These are phyloP conservation scores for Populus alba DNA, from an alignment of 345 rosid genomes.

Conservation along the genomic window DNA sequence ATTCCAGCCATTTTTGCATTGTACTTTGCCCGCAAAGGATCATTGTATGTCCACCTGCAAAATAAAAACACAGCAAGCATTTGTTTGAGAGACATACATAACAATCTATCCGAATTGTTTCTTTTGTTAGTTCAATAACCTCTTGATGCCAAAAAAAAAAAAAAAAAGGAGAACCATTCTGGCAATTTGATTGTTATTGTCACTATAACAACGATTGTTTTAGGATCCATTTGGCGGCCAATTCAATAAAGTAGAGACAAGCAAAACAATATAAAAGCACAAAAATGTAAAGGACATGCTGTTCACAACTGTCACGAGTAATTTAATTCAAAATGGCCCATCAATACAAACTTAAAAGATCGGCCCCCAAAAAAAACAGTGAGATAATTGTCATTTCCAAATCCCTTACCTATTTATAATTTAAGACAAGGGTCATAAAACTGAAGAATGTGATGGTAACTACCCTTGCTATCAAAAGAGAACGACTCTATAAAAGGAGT, in stretches of 20 bases:
- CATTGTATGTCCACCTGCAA: conserved; percentile 66
- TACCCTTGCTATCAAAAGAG: not conserved
- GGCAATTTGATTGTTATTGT: not conserved
- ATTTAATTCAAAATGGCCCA: not conserved
- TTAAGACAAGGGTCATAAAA: not conserved
- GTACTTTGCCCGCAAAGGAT: conserved; percentile 71
- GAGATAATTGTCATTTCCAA: not conserved
- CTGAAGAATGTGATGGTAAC: not conserved
- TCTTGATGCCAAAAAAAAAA: not conserved
- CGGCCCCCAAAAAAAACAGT: not conserved
- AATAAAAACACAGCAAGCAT: not conserved
- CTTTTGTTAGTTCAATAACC: not conserved
- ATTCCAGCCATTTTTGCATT: conserved; percentile 74
- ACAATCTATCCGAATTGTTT: not conserved
- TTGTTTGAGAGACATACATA: not conserved
- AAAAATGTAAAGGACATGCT: not conserved
- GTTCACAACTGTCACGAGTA: not conserved
- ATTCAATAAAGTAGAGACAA: not conserved
- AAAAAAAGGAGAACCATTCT: not conserved
- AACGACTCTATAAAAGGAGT: not conserved
- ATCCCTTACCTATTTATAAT: not conserved
- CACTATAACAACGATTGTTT: not conserved
- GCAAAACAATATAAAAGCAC: not conserved
- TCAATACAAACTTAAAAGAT: not conserved
- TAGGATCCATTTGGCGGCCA: not conserved